Base-by-base conservation (phyloP, 2,329 filamentous ascomycete species). In the Fusarium sp. region DNA sequence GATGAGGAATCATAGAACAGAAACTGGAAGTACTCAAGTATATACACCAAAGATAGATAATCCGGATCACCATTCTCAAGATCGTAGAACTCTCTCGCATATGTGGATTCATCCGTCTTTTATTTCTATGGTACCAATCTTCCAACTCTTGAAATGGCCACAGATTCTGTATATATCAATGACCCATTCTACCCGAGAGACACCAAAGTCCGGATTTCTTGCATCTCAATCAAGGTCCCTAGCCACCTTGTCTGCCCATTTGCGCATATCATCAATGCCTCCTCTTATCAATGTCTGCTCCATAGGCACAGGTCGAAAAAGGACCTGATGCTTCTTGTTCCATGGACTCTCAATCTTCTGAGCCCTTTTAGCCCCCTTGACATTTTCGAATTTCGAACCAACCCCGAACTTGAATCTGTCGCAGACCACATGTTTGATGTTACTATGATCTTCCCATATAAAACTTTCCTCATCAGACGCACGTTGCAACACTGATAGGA, bases 391-490 rank as follows among this genome's bases (percentile, higher is more conserved):
- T 6, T 53, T 61, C 2, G 63, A 61, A 4, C 61, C 69, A 24
- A 73, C 7, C 11, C 67, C 44, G 55, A 52, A 74, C 8, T 24
- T 6, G 3, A 20, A 7, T 8, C 13, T 13, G 24, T 14, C 34
- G 4, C 55, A 29, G 10, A 18, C 48, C 7, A 74, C 44, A 5
- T 3, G 47, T 1, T 25, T 46, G 24, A 73, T 53, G 4, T 55
- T 67, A 14, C 13, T 74, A 16, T 66, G 32, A 1, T 73, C 44
- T 32, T 73, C 71, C 71, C 71, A 72, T 13, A 14, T 57, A 61
- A 16, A 37, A n/a, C 12, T 5, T 27, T 0, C 32, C 4, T 14
- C 42, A 6, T 16, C 3, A 4, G 27, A 25, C 6, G 13, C 30
- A 0, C 47, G 37, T 8, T 51, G 52, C 10, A 74, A 22, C 6